Conservation (phyloP, 495 filamentous ascomycete genomes). For the Halenospora varia region DNA sequence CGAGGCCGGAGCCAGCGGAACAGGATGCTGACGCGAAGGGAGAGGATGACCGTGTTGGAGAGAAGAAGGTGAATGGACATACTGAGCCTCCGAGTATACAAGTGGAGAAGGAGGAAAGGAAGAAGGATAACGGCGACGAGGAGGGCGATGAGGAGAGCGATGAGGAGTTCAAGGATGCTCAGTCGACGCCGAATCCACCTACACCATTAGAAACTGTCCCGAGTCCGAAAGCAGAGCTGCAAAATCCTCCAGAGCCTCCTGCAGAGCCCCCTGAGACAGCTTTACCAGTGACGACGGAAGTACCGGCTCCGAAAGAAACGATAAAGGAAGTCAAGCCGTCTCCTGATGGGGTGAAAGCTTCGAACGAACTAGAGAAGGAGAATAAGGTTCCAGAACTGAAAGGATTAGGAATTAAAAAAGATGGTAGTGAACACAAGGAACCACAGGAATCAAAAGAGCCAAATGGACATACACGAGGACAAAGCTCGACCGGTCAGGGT, state of each 20-base stretch:
- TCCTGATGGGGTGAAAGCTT: constrained; percentile 8
- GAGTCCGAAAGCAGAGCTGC: constrained; percentile 6
- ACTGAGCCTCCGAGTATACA: background rate
- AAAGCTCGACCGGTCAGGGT: constrained; percentile 22
- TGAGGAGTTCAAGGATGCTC: constrained; percentile 7
- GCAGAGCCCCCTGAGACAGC: constrained; percentile 1
- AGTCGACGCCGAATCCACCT: background rate
- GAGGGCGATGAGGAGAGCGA: constrained; percentile 20
- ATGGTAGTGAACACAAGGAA: background rate
- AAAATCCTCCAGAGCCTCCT: constrained; percentile 21
- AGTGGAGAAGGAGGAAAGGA: constrained; percentile 6
- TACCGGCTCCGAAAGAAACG: constrained; percentile 5
- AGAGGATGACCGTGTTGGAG: background rate
- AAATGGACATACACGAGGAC: constrained; percentile 15
- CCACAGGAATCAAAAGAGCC: background rate
- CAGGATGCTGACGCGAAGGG: constrained; percentile 10
- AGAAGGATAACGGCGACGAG: too few species aligned
- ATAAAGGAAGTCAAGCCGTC: constrained; percentile 5
- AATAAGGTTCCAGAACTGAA: constrained; percentile 2
- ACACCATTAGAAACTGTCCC: background rate
- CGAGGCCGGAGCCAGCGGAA: constrained; percentile 3
- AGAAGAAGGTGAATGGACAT: constrained; percentile 12
- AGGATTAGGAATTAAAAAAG: constrained; percentile 7
- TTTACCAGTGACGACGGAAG: constrained; percentile 11
- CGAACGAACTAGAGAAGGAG: background rate